Conservation (phyloP, 768 basidiomycete genomes). For the Daedalea quercina region DNA sequence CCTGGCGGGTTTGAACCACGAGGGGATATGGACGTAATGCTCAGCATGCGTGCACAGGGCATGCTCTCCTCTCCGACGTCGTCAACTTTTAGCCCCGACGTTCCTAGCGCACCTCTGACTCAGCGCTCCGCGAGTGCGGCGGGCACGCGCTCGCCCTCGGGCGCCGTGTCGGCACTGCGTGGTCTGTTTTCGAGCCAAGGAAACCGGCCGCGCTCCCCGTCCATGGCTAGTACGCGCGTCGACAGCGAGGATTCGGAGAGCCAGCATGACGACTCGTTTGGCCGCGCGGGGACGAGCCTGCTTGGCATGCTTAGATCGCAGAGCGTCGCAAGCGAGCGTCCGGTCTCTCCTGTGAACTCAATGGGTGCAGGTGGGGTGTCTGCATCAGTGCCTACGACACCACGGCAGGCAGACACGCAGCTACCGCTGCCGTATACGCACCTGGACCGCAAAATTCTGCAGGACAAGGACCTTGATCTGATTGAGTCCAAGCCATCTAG, state of each 20-base stretch:
- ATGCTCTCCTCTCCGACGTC: slow-evolving; percentile 32
- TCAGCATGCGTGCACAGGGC: slow-evolving; percentile 72
- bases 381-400: slow-evolving; percentile 16
- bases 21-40: slow-evolving; percentile 80
- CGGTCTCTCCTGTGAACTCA: slow-evolving; percentile 11
- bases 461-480: slow-evolving; percentile 27
- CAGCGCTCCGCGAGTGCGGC: not conserved
- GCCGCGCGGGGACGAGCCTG: slow-evolving; percentile 47
- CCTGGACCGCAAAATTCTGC: slow-evolving; percentile 34
- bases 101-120: not conserved
- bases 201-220: slow-evolving; percentile 49
- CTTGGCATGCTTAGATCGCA: slow-evolving; percentile 43
- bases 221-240: slow-evolving; percentile 19
- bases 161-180: slow-evolving; percentile 51
- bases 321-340: slow-evolving; percentile 22
- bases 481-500: slow-evolving; percentile 4
- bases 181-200: slow-evolving; percentile 42
- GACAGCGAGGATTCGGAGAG: not conserved
- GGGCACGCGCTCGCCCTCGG: not conserved
- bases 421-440: slow-evolving; percentile 26
- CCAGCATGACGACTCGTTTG: slow-evolving; percentile 47
- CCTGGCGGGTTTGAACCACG: slow-evolving; percentile 51
- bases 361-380: slow-evolving; percentile 3
- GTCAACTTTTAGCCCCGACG: not conserved
- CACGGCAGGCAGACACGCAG: slow-evolving; percentile 20